These are phyloP conservation scores for Melaleuca quinquenervia DNA, from an alignment of 345 rosid genomes.

Conservation along the genomic window DNA sequence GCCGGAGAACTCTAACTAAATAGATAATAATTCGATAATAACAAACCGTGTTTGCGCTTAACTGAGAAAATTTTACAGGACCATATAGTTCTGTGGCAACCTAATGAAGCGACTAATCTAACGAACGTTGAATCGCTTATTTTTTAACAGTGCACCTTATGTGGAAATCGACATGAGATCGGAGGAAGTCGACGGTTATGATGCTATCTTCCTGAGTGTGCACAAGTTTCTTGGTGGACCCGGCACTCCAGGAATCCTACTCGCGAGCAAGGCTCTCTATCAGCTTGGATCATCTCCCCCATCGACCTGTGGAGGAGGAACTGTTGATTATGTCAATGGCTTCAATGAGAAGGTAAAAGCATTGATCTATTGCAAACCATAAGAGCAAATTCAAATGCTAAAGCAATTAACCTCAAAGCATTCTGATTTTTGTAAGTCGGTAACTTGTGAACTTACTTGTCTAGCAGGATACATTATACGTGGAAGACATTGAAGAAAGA, in stretches of 20 bases:
- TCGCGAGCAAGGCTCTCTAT: too few species aligned
- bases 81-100: background rate
- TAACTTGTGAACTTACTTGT: background rate
- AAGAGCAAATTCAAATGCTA: too few species aligned
- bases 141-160: too few species aligned
- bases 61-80: background rate
- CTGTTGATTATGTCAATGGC: conserved; percentile 43
- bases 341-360: conserved; percentile 30
- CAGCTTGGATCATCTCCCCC: conserved; percentile 51
- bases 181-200: too few species aligned
- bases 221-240: too few species aligned
- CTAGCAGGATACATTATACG: conserved; percentile 43
- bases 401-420: background rate
- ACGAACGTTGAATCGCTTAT: background rate
- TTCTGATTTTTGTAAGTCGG: background rate
- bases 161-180: too few species aligned
- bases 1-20: background rate
- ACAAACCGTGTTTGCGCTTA: background rate
- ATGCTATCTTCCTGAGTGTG: too few species aligned
- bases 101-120: background rate
- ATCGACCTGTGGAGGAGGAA: conserved; percentile 64
- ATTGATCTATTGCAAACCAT: background rate
- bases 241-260: too few species aligned
- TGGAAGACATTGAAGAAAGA: conserved; percentile 36
- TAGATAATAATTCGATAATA: background rate